Percentiles rank a stretch among this genome's conserved stretches.
Evolutionary conservation across 805 yeast genomes (phyloP).

Genomic region (Blastobotrys chiropterorum): DNA sequence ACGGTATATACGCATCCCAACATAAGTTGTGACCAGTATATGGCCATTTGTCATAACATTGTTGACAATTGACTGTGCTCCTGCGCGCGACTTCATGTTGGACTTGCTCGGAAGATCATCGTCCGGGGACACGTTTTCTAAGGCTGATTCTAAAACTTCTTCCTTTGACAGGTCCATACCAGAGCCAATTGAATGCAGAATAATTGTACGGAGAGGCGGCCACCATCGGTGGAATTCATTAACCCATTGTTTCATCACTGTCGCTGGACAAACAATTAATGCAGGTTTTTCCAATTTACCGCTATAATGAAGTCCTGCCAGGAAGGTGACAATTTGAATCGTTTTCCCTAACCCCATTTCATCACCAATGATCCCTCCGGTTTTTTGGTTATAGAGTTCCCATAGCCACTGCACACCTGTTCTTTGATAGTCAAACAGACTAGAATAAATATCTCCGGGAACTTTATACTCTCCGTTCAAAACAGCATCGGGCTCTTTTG

Average conservation of each 20-base stretch:
- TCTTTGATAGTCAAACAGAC: conserved; percentile 86
- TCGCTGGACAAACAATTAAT: conserved; percentile 90
- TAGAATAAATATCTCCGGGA: conserved; percentile 87
- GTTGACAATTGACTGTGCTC: conserved; percentile 39
- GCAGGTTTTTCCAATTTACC: conserved; percentile 70
- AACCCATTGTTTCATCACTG: conserved; percentile 96
- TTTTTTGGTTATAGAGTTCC: conserved; percentile 81
- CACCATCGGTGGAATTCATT: conserved; percentile 95
- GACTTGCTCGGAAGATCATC: conserved; percentile 25
- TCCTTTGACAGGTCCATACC: conserved; percentile 52
- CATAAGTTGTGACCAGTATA: conserved; percentile 85
- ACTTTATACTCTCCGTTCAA: conserved; percentile 63
- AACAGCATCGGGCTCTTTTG: conserved; percentile 65
- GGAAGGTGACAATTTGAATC: conserved; percentile 81
- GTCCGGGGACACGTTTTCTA: conserved; percentile 17
- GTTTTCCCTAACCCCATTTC: conserved; percentile 99
- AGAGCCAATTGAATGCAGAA: conserved; percentile 86
- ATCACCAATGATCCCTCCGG: conserved; percentile 95
- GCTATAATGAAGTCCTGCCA: conserved; percentile 87
- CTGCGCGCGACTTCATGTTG: conserved; percentile 35
- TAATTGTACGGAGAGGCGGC: conserved; percentile 86
- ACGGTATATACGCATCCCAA: conserved; percentile 69
- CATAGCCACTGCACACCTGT: conserved; percentile 98
- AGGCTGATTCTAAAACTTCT: conserved; percentile 27
- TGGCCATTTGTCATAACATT: conserved; percentile 66